Evolutionary conservation across 306 rosid genomes (phyloP).

Genomic region (Vicia sativa): DNA sequence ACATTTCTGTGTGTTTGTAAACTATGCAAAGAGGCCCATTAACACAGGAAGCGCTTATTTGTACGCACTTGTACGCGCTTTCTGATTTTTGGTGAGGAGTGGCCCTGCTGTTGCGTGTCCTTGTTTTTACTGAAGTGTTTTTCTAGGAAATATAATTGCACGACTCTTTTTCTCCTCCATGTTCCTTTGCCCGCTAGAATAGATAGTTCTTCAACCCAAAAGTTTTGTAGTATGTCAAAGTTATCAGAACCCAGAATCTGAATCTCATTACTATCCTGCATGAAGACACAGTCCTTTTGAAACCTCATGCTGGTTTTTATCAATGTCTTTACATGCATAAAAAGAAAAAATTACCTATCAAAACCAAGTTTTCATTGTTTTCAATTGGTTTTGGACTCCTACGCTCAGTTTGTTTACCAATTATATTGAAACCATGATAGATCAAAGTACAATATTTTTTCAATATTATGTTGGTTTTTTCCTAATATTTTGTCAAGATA

Average conservation of each 20-base stretch:
- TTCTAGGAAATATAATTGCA: constrained; percentile 14
- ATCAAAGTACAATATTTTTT: no score
- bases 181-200: constrained; percentile 25
- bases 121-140: constrained; percentile 33
- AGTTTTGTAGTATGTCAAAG: constrained; percentile 30
- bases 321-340: neutral
- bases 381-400: neutral
- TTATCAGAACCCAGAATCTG: constrained; percentile 20
- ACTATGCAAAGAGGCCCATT: constrained; percentile 46
- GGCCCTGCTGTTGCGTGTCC: constrained; percentile 37
- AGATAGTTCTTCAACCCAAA: constrained; percentile 30
- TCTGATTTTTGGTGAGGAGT: constrained; percentile 51
- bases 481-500: no score
- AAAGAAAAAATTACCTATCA: neutral
- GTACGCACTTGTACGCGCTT: constrained; percentile 48
- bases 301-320: neutral
- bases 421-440: neutral
- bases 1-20: constrained; percentile 40
- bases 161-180: constrained; percentile 21
- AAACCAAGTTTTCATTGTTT: neutral
- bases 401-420: neutral
- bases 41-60: constrained; percentile 63
- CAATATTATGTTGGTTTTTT: no score
- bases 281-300: neutral
- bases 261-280: constrained; percentile 19